Evolutionary conservation across 2,329 filamentous ascomycete species (phyloP), one percentile per base, ranked within the genome.

Genomic region (Fonsecaea monophora): DNA sequence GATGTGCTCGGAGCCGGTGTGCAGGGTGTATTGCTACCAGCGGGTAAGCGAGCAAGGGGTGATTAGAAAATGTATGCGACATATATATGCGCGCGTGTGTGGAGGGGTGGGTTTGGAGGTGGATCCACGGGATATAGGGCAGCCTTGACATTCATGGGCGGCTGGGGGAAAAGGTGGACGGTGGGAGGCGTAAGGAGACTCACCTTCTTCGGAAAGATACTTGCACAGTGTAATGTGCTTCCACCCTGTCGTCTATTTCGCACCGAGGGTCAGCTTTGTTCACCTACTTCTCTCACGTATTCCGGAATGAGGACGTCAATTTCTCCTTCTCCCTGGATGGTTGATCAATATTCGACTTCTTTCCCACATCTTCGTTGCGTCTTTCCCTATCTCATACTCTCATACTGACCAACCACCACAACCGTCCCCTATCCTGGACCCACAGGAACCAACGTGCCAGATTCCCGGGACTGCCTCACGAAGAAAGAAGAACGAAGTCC

Each of bases 141-240:
- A 34, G 25, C 25, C 25, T 25, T 25, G 25, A 25, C 25, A 2
- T 25, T 25, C 25, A 25, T 25, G 25, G 25, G 25, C 25, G 25
- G 25, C 25, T 25, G 1, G 25, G 25, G 25, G 25, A 25, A 25
- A 25, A 25, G 25, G 25, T 25, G 25, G 25, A 21, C 18, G 32
- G 34, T 10, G 53, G 53, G 53, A 37, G 54, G 40, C 32, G 5
- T 12, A 18, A 21, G n/a, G 53, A 35, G 21, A 21, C 66, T 58
- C 55, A 68, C 63, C 45, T 34, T 62, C 42, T 69, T 69, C 3
- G 56, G 48, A 61, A 60, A 70, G 38, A 70, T 70, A 40, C 55
- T 63, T 7, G 68, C 68, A 13, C 60, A 65, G 60, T 70, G 68
- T 12, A 70, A 62, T 12, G 62, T 66, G 54, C 65, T 65, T n/a